phyloP scores from a whole-genome alignment of 2,329 filamentous ascomycete genomes.

The Cephalotrichum gorgonifer region DNA sequence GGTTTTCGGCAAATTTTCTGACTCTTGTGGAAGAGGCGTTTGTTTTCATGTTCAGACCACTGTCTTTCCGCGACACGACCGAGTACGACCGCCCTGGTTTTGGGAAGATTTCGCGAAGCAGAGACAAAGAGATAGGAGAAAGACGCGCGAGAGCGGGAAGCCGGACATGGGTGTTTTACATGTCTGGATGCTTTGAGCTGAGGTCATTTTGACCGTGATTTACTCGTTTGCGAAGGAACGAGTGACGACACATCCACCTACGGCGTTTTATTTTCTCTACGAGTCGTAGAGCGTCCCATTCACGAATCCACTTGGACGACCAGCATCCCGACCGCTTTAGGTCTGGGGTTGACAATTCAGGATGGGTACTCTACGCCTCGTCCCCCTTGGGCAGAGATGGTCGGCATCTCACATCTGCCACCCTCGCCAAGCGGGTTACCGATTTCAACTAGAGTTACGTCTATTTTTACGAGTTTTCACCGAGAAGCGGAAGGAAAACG shows the following conservation, averaged over 20 bases:
- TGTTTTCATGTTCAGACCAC: neutral
- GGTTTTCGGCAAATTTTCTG: neutral
- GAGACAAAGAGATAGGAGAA: slow-evolving; percentile 1
- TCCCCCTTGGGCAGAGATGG: too few species aligned
- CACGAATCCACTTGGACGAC: neutral
- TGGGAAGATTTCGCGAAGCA: neutral
- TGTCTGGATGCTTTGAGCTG: neutral
- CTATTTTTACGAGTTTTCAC: neutral
- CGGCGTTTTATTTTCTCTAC: neutral
- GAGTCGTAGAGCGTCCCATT: neutral
- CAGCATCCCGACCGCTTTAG: neutral
- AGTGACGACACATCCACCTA: neutral
- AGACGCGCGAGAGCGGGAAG: neutral
- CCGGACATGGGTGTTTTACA: neutral
- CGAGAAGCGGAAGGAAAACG: neutral
- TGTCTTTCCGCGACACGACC: neutral
- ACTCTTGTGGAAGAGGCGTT: too few species aligned
- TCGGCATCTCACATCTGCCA: neutral
- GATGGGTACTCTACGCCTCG: neutral
- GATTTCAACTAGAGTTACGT: neutral
- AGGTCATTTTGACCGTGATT: neutral
- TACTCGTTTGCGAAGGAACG: neutral
- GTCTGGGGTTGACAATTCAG: neutral
- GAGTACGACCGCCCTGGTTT: neutral
- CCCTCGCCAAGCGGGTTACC: neutral